Evolutionary conservation across 106 monocot species (phyloP).

Genomic region (Triglochin maritima): DNA sequence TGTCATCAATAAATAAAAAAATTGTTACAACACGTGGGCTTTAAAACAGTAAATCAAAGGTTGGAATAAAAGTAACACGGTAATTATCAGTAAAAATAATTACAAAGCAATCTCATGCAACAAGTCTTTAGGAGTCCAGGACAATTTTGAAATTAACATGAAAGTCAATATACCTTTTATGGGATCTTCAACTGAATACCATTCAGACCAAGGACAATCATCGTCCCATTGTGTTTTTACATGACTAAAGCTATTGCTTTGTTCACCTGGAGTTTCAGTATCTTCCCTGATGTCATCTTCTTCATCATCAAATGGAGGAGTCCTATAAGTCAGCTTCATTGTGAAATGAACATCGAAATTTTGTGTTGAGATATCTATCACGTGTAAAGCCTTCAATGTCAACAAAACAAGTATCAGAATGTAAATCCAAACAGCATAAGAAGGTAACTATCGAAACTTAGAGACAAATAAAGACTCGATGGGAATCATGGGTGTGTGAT

Average conservation of each 20-base stretch:
- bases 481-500: neutral
- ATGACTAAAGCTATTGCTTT: slow-evolving; percentile 19
- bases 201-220: slow-evolving; percentile 94
- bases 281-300: slow-evolving; percentile 30
- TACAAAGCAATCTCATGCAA: too few relatives aligned
- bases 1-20: too few relatives aligned
- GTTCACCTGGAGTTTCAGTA: slow-evolving; percentile 16
- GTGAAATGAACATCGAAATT: slow-evolving; percentile 51
- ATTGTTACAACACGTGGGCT: too few relatives aligned
- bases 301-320: slow-evolving; percentile 60
- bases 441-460: slow-evolving; percentile 1
- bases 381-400: slow-evolving; percentile 44
- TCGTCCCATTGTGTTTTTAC: slow-evolving; percentile 76
- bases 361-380: slow-evolving; percentile 57
- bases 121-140: too few relatives aligned
- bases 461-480: neutral
- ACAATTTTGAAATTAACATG: too few relatives aligned
- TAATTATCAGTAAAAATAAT: too few relatives aligned
- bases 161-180: slow-evolving; percentile 41
- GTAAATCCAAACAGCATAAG: neutral
- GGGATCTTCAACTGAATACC: slow-evolving; percentile 99
- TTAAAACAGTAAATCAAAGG: too few relatives aligned
- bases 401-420: neutral
- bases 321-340: slow-evolving; percentile 87
- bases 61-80: too few relatives aligned